These are phyloP conservation scores for Pleodorina starrii DNA, from an alignment of 139 green algal species.

Conservation along the genomic window DNA sequence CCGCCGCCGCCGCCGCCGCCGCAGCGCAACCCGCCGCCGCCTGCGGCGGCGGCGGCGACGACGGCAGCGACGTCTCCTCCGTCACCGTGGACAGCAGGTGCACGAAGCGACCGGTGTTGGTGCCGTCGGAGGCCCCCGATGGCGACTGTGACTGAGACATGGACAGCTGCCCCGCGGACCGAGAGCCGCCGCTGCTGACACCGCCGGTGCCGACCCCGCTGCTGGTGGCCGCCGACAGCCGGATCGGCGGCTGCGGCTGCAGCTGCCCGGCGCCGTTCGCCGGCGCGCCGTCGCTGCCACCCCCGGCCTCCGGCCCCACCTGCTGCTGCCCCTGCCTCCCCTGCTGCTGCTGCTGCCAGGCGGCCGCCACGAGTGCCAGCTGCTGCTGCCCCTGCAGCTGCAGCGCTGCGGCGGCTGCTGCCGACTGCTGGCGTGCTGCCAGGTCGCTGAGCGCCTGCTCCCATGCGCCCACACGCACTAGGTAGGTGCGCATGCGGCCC, in stretches of 20 bases:
- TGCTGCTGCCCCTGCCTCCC: too few species aligned
- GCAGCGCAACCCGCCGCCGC: not conserved
- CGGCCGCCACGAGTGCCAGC: not conserved
- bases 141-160: not conserved
- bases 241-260: not conserved
- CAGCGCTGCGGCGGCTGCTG: not conserved
- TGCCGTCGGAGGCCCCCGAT: not conserved
- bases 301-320: not conserved
- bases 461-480: slow-evolving; percentile 54
- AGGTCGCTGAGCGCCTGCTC: slow-evolving; percentile 30
- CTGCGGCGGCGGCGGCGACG: not conserved
- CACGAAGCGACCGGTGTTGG: not conserved
- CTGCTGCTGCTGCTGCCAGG: not conserved
- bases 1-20: not conserved
- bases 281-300: not conserved
- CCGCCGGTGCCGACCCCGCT: not conserved
- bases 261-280: too few species aligned
- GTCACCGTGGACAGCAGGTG: slow-evolving; percentile 27
- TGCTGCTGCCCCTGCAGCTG: not conserved
- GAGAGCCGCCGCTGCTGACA: too few species aligned
- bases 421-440: not conserved
- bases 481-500: slow-evolving; percentile 61
- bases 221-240: not conserved
- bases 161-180: not conserved
- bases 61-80: slow-evolving; percentile 16